Base-by-base conservation (phyloP, 2,329 filamentous ascomycete species). In the Colletotrichum phormii region DNA sequence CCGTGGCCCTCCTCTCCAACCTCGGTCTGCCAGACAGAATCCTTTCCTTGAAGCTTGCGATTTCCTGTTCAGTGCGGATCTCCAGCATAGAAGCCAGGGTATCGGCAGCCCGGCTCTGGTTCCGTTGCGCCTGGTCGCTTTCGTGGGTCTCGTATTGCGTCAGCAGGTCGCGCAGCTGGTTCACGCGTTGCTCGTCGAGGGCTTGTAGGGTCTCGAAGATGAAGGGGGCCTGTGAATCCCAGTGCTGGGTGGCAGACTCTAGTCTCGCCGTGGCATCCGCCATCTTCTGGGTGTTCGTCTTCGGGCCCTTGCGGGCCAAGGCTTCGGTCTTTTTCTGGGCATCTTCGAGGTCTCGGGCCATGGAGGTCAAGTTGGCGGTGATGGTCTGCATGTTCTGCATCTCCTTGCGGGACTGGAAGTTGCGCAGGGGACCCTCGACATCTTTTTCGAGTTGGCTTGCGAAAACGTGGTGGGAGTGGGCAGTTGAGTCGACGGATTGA, bases 111-210 rank as follows among this genome's bases (percentile, higher is more conserved):
- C 92, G 91, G 72, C 90, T 86, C 74, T 94, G 91, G 73, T 89
- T 92, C 70, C 93, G 90, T 81, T 97, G 94, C 18, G 96, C 91
- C 77, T 94, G 91, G 80, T 99, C 97, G 33, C 94, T 90, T 81
- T 98, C 96, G 80, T 97, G 93, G 0, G 97, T 99, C 82, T 97
- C 92, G 77, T 96, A 93, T 79, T 98, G 95, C 0, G 97, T 98
- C 73, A 99, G 88, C 53, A 94, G 90, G 82, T 98, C 96, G 74
- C 96, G 93, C 72, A 99, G 87, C 79, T 97, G 93, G 81, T 98
- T 98, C 76, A 97, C 86, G 68, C 97, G 91, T 77, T 90, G 92
- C 84, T 99, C 97, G 80, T 99, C 97, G 37, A 97, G 86, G 6
- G 94, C 93, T 81, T 99, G 97, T 31, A 99, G 89, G 73, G 92